Base-by-base conservation (phyloP, 2,329 filamentous ascomycete species). In the Trematosphaeria pertusa region DNA sequence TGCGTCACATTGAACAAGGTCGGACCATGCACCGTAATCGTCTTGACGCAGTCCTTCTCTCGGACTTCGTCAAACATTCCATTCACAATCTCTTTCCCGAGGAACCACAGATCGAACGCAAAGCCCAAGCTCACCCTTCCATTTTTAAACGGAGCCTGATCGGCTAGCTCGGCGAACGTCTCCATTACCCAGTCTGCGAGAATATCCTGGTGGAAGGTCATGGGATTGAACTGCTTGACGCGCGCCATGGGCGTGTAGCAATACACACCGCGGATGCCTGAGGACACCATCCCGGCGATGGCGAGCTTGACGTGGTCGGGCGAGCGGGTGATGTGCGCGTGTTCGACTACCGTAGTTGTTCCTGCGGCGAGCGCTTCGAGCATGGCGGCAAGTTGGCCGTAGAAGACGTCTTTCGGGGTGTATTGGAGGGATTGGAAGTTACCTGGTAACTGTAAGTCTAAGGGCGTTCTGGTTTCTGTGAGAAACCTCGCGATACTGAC, bases 261-360 rank as follows among this genome's bases (percentile, higher is more conserved):
- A 58, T 75, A 80, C 5, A 78, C 61, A 6, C 75, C 73, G 4
- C 78, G 72, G 14, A 81, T 71, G 2, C 78, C 78, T 1, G 77
- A 76, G 8, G 73, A 62, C 3, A 70, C 57, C 4, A 75, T 72
- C 18, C 72, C 76, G 10, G 73, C 66, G 24, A 78, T 63, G 20
- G 69, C 72, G n/a, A 66, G 47, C 20, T 48, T 54, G 10, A 43
- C 53, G 22, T 62, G 54, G 3, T 58, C 50, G 0, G 61, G 55
- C 5, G 62, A 61, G 61, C 57, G 80, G 0, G 72, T 80, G 20
- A 78, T 71, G 26, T 80, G 78, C 1, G 80, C 80, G 37, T 83
- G 79, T 43, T 83, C 80, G 0, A 83, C 70, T 0, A 75, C 70
- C 0, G 78, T 80, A 0, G 80, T 83, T 8, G 81, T 79, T 4